Base-by-base conservation (phyloP, 1,139 yeast species). In the Hemisphaericaspora xylofermentans region DNA sequence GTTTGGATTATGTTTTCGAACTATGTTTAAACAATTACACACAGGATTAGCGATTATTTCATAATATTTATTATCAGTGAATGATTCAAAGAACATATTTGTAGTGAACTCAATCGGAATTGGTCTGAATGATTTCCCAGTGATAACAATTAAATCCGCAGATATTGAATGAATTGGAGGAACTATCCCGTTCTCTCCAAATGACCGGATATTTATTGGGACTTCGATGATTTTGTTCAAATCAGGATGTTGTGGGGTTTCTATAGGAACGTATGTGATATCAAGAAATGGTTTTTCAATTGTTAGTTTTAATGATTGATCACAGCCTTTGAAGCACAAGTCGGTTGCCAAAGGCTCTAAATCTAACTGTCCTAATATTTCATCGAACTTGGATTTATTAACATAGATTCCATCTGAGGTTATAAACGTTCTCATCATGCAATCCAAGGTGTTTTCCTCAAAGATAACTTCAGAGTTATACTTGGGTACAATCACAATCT, bases 91-190 rank as follows among this genome's bases (percentile, higher is more conserved):
- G 15, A 70, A 51, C 60, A 68, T 59, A 24, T 61, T 66, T 42
- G 66, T 69, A 45, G 60, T 61, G 38, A 70, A 52, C 39, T 68
- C 72, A 9, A 70, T 46, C 0, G 76, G 76, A 14, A 69, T 60
- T 12, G 57, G 53, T 21, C 53, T 56, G n/a, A 55, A 54, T 2
- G 72, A 61, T 34, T 60, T 52, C 8, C 66, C 48, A 1, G 73
- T 64, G 10, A 63, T 47, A 4, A 57, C 68, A n/a, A 61, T 57
- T 29, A 70, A 50, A 39, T 68, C 72, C 3, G 60, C 57, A 4
- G 42, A 36, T 3, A 67, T 39, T 1, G 49, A 38, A 43, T 64
- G 66, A 34, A 70, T 50, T 9, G 27, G 13, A 4, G 42, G 42
- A 14, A 13, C 8, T 13, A 3, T 14, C 4, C 18, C 19, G 26